Conservation (phyloP, 768 basidiomycete species). For the Leccinum disarticulatum region DNA sequence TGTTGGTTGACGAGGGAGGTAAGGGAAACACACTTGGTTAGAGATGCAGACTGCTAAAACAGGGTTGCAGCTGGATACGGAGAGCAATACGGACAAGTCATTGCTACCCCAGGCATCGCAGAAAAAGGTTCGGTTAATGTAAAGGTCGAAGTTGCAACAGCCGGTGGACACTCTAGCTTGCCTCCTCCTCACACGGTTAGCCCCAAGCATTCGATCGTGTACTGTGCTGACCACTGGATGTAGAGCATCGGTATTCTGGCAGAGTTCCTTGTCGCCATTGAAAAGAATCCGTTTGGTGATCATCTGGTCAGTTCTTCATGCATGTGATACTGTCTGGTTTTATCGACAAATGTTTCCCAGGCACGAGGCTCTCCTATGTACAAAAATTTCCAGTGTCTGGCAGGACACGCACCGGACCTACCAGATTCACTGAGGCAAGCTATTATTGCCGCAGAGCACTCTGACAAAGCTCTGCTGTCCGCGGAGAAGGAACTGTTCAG, state of each 20-base stretch:
- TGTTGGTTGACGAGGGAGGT: conserved; percentile 91
- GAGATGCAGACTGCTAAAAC: not conserved
- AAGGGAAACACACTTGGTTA: conserved; percentile 18
- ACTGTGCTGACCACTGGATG: conserved; percentile 10
- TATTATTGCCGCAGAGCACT: conserved; percentile 47
- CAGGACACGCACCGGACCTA: conserved; percentile 57
- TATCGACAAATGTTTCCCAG: conserved; percentile 28
- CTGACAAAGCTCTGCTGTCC: conserved; percentile 49
- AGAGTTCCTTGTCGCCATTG: conserved; percentile 63
- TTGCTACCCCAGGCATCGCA: conserved; percentile 63
- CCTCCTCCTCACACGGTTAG: conserved; percentile 79
- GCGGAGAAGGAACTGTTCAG: conserved; percentile 50
- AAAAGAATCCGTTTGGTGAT: conserved; percentile 57
- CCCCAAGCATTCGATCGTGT: not conserved
- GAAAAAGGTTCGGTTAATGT: conserved; percentile 76
- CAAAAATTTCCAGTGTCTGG: conserved; percentile 62
- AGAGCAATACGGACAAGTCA: conserved; percentile 49
- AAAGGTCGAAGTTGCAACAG: conserved; percentile 59
- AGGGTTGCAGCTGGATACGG: conserved; percentile 45
- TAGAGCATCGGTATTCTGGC: conserved; percentile 84
- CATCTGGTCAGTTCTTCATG: conserved; percentile 43
- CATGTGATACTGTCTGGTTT: not conserved
- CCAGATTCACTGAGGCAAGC: conserved; percentile 45
- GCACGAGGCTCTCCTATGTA: conserved; percentile 59
- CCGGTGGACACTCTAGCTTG: conserved; percentile 85